phyloP scores from a whole-genome alignment of 1,284 basidiomycete genomes.

The Mycosarcoma mackinlayi region DNA sequence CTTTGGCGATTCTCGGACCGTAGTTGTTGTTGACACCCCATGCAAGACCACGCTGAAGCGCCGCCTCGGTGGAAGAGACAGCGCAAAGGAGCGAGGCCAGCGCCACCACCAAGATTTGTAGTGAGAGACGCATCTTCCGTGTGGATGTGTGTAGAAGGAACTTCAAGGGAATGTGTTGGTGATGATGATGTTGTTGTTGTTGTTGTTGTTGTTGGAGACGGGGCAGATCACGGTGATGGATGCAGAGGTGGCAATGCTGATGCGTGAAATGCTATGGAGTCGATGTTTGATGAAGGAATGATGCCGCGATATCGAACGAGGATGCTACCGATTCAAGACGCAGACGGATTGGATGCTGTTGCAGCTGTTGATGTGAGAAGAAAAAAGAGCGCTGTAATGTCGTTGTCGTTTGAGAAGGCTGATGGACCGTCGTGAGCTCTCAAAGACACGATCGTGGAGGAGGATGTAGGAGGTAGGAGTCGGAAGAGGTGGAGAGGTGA shows the following conservation, averaged over 20 bases:
- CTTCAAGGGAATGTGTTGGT: too few relatives aligned
- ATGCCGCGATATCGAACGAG: slow-evolving; percentile 16
- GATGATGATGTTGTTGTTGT: slow-evolving; percentile 4
- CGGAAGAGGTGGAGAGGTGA: slow-evolving; percentile 10
- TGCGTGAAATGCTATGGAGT: slow-evolving; percentile 23
- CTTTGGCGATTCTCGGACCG: slow-evolving; percentile 51
- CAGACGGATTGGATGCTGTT: slow-evolving; percentile 21
- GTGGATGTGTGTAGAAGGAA: slow-evolving; percentile 5
- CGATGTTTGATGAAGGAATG: too few relatives aligned
- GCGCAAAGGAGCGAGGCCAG: slow-evolving; percentile 39
- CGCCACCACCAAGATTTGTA: slow-evolving; percentile 37
- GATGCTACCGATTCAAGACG: slow-evolving; percentile 15
- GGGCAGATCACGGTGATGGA: slow-evolving; percentile 32
- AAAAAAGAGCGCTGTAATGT: slow-evolving; percentile 4
- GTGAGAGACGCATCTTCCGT: slow-evolving; percentile 44
- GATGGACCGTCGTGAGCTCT: slow-evolving; percentile 36
- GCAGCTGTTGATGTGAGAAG: slow-evolving; percentile 22
- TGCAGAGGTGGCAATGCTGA: slow-evolving; percentile 14
- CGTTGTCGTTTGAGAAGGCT: neutral
- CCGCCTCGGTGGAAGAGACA: slow-evolving; percentile 31
- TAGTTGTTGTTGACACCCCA: slow-evolving; percentile 61
- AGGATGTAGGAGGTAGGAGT: neutral
- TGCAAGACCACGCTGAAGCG: slow-evolving; percentile 51
- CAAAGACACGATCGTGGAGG: slow-evolving; percentile 35
- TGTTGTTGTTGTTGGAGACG: too few relatives aligned